Base-by-base conservation (phyloP, 108 stramenopile genomes). In the Phaeodactylum tricornutum region DNA sequence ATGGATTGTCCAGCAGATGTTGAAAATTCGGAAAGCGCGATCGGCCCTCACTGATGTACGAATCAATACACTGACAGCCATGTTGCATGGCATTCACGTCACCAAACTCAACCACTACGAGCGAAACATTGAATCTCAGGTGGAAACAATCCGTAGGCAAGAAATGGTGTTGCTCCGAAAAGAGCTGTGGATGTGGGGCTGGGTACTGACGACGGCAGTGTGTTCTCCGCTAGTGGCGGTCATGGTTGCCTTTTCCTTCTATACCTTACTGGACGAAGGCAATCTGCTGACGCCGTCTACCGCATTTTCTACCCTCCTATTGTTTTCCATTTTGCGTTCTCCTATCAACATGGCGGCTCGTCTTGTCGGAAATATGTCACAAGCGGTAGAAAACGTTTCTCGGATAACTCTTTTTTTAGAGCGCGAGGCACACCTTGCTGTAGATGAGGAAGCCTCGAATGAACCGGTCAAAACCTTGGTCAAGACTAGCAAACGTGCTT, bases 31-130 rank as follows among this genome's bases (percentile, higher is more conserved):
- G 72, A 81, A 81, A 56, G 48, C 28, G 20, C 55, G 94, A 21
- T 86, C 93, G 88, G 57, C 67, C 55, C 72, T 75, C 19, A 74
- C 82, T 41, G 96, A 95, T 64, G 66, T 59, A 35, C 77, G 96
- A 12, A 67, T 93, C 9, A 68, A 92, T 34, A 12, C 81, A 30
- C 93, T 89, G 36, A 73, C 68, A 44, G 96, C 95, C 58, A 74
- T 86, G 15, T 45, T 98, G 47, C 49, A 60, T 4, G 60, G 70
- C 25, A 94, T 95, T 72, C 92, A 94, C 64, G 71, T 93, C 29
- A 69, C 95, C 64, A 98, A 98, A 67, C 63, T 92, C 11, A 84
- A 92, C 56, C 94, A 87, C 8, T 97, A 93, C 92, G 94, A 95
- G 59, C 69, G 70, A 35, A 48, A 73, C 28, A 87, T 90, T 67